Evolutionary conservation across 2,329 filamentous ascomycete species (phyloP), one percentile per base, ranked within the genome.

Genomic region (Phaeosphaeriaceae sp.): DNA sequence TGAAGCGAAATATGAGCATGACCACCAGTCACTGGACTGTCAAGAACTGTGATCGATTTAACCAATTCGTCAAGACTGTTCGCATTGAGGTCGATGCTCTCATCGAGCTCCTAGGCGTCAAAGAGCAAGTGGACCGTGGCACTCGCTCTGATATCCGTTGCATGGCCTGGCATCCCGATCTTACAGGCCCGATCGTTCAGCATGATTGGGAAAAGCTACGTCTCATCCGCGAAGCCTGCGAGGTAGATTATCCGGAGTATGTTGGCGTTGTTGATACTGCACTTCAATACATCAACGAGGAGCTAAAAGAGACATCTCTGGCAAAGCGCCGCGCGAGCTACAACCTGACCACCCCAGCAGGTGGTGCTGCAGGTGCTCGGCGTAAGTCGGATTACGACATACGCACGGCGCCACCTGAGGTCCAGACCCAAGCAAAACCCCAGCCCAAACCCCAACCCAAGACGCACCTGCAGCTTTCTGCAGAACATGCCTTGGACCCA

Each of bases 161-260:
- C 11, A 74, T 79, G 61, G 77, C 75, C n/a, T 79, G 77, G 77
- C 77, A 79, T 57, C 68, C 78, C 2, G 76, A 79, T 43, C 66
- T 75, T 7, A 70, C 71, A 8, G 64, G 64, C 0, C 61, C 66
- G 9, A 37, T 63, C 9, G 63, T 72, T 5, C 56, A 62, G 32
- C 58, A 65, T 17, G 71, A 73, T 30, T 71, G 66, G 69, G 67
- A 70, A 33, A 79, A 79, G 58, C 58, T 79, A n/a, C 60, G 67
- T 15, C 64, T 79, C 6, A 71, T 80, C 26, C 64, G 71, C n/a
- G 74, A 78, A 48, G 73, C 74, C 4, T 77, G 75, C 45, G 61
- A 65, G 30, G 57, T 61, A 4, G 71, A 77, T 38, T 79, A 79
- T 46, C 77, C 77, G 4, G 72, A 77, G 50, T 79, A 79, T 50